Percentiles rank a stretch among this genome's conserved stretches.
These are phyloP conservation scores for Spergularia azorica DNA, from an alignment of 179 eudicot genomes.

Conservation along the genomic window DNA sequence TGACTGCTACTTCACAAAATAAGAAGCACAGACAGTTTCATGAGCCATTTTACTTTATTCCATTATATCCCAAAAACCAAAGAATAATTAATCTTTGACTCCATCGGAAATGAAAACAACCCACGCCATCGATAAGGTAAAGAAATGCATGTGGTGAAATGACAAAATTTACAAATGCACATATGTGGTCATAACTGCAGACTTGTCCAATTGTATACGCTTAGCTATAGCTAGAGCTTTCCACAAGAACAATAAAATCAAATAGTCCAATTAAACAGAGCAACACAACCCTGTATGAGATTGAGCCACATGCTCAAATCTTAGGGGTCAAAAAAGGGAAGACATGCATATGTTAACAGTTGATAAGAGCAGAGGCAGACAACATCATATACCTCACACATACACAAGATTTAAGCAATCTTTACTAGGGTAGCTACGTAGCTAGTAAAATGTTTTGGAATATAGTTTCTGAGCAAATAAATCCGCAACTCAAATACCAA, in stretches of 20 bases:
- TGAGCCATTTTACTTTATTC: no score
- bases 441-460: conserved; percentile 19
- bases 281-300: background rate
- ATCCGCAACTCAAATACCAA: conserved; percentile 30
- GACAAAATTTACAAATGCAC: background rate
- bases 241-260: background rate
- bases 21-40: no score
- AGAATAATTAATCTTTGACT: no score
- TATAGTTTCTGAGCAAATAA: conserved; percentile 24
- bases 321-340: conserved; percentile 16
- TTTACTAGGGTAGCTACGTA: conserved; percentile 3
- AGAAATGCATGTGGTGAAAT: background rate
- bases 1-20: no score
- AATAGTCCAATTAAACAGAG: background rate
- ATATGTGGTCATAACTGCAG: background rate
- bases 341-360: conserved; percentile 14
- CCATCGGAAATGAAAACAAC: no score
- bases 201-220: background rate
- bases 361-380: conserved; percentile 8
- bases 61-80: no score
- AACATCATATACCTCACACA: conserved; percentile 13
- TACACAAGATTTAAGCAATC: background rate
- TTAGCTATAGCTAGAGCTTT: background rate
- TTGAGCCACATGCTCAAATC: background rate
- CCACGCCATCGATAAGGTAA: no score